Base-by-base conservation (phyloP, 2,329 filamentous ascomycete genomes). In the Atkinsonella texensis region DNA sequence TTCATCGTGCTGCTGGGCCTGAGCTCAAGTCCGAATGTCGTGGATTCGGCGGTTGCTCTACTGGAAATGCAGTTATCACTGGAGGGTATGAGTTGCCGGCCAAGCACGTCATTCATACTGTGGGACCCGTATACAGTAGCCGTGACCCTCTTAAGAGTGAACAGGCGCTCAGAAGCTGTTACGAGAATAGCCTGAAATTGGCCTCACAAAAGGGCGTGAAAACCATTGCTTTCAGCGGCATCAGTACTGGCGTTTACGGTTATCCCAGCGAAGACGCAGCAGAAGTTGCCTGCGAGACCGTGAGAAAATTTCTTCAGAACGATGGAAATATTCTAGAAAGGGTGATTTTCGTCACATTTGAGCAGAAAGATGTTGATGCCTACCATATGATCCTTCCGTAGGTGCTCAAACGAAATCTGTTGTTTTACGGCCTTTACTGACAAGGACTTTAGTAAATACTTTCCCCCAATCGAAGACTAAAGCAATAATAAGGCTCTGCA, bases 231-330 rank as follows among this genome's bases (percentile, higher is more conserved):
- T 96, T 98, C 60, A 81, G 84, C 41, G 84, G 81, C 18, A 76
- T 97, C 54, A 95, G 89, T 62, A 96, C 91, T 1, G 93, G 91
- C 0, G 67, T 95, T 1, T 97, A 95, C 63, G 88, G 88, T 1
- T 97, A 94, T 63, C 91, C 91, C 0, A 86, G 80, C 59, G 56
- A 63, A 1, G 76, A 83, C 41, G 93, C 91, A 1, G 88, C 89
- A 0, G 65, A 73, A n/a, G 75, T 84, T 10, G 93, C 89, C 1
- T 75, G 85, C 49, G 71, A 76, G 33, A 67, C 77, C 1, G 76
- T 83, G 10, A 73, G 76, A 51, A 63, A 68, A 38, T 84, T 80
- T 55, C 60, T 84, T n/a, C 72, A 75, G 17, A 63, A 68, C 4
- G 59, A 71, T 4, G 60, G 71, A 12, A 73, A 71, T 1, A 52